These are phyloP conservation scores for Pseudogymnoascus sp. DNA, from an alignment of 2,329 filamentous ascomycete genomes.

Conservation along the genomic window DNA sequence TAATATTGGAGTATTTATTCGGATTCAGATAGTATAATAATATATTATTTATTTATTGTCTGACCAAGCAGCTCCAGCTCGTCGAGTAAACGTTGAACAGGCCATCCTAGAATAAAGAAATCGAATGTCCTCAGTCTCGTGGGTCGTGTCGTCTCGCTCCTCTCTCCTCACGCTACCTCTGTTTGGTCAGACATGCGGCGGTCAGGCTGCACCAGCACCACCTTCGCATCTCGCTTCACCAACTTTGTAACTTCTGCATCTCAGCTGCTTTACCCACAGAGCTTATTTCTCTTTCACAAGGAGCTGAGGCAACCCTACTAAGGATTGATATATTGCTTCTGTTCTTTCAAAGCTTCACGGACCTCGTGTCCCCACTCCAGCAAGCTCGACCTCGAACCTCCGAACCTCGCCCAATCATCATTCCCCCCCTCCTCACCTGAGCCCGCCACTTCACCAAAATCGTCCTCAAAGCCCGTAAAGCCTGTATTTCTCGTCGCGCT, in stretches of 20 bases:
- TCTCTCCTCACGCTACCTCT: neutral
- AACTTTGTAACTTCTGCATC: slow-evolving; percentile 8
- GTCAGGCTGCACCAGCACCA: slow-evolving; percentile 7
- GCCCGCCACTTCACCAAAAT: neutral
- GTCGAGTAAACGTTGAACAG: neutral
- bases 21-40: neutral
- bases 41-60: neutral
- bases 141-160: neutral
- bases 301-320: neutral
- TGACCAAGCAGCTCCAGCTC: neutral
- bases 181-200: slow-evolving; percentile 6
- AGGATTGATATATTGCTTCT: slow-evolving; percentile 6
- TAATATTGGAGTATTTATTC: neutral
- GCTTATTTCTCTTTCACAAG: slow-evolving; percentile 3
- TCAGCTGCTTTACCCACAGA: slow-evolving; percentile 8
- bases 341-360: neutral
- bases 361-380: neutral
- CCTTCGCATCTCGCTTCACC: slow-evolving; percentile 6
- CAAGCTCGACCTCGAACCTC: slow-evolving; percentile 4
- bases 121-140: slow-evolving; percentile 1
- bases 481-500: neutral
- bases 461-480: neutral
- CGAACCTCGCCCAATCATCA: slow-evolving; percentile 1
- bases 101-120: slow-evolving; percentile 2
- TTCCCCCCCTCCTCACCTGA: neutral